Conservation (phyloP, 2,329 filamentous ascomycete species). For the Blumeria hordei region DNA sequence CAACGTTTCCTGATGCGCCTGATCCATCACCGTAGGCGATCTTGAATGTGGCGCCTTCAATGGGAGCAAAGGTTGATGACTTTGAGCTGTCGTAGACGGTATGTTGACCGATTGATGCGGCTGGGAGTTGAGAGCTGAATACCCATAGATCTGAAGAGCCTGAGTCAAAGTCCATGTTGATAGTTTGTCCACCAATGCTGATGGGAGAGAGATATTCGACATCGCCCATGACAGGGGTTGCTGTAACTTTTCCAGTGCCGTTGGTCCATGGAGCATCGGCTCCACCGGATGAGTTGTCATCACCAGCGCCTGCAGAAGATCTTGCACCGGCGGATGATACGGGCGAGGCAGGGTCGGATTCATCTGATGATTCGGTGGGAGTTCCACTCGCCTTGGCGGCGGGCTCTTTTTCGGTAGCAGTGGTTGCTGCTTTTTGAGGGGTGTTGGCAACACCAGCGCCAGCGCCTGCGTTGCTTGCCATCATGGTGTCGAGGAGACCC, state of each 20-base stretch:
- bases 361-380: not conserved
- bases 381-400: not conserved
- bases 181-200: constrained; percentile 14
- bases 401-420: constrained; percentile 2
- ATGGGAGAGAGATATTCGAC: constrained; percentile 12
- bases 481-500: constrained; percentile 18
- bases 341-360: not conserved
- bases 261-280: not conserved
- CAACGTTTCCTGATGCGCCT: constrained; percentile 16
- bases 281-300: not conserved
- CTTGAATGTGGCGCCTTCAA: constrained; percentile 13
- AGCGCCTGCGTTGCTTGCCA: constrained; percentile 2
- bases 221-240: constrained; percentile 29
- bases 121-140: constrained; percentile 15
- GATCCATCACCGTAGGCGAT: constrained; percentile 18
- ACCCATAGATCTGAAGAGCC: constrained; percentile 17
- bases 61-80: constrained; percentile 11
- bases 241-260: constrained; percentile 31
- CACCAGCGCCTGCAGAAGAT: constrained; percentile 7
- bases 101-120: constrained; percentile 12
- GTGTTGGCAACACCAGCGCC: not conserved
- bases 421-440: not conserved
- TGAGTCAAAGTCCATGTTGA: constrained; percentile 15
- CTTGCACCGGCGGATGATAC: constrained; percentile 2
- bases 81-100: constrained; percentile 13